phyloP scores from a whole-genome alignment of 2,329 filamentous ascomycete species.

The Acrodontium crateriforme region DNA sequence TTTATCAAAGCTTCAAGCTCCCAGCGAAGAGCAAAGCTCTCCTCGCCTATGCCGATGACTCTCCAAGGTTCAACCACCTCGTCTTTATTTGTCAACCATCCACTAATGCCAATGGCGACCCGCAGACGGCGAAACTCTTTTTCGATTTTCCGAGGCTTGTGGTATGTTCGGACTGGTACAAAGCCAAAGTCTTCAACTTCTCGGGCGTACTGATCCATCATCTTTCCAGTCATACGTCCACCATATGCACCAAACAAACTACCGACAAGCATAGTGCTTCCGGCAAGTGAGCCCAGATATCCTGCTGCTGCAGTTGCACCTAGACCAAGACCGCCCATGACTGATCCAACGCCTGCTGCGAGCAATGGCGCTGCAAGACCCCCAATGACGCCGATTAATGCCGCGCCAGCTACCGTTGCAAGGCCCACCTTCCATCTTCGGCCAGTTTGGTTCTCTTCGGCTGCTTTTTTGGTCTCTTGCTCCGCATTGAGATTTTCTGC shows the following conservation, averaged over 20 bases:
- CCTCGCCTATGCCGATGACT: constrained; percentile 55
- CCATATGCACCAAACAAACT: constrained; percentile 87
- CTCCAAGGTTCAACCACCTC: constrained; percentile 69
- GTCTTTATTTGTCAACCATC: constrained; percentile 61
- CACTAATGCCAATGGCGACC: constrained; percentile 69
- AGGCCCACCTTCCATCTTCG: constrained; percentile 73
- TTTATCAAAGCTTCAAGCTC: constrained; percentile 66
- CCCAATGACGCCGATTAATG: constrained; percentile 69
- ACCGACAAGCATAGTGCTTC: constrained; percentile 67
- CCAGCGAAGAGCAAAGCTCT: constrained; percentile 74
- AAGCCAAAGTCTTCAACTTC: constrained; percentile 86
- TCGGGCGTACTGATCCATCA: constrained; percentile 75
- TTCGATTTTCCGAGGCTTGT: constrained; percentile 38
- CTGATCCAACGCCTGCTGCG: constrained; percentile 62
- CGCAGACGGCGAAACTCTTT: constrained; percentile 44
- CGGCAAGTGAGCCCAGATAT: constrained; percentile 65
- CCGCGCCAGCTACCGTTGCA: constrained; percentile 76
- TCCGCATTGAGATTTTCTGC: constrained; percentile 68
- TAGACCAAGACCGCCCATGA: constrained; percentile 65
- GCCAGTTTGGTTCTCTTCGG: constrained; percentile 49
- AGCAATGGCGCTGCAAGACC: constrained; percentile 66
- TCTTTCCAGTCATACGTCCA: constrained; percentile 65
- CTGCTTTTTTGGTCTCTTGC: constrained; percentile 59
- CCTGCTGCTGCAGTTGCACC: constrained; percentile 60
- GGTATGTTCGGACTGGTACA: constrained; percentile 52